Conservation (phyloP, 441 rosid species). For the Dalechampia spathulata region DNA sequence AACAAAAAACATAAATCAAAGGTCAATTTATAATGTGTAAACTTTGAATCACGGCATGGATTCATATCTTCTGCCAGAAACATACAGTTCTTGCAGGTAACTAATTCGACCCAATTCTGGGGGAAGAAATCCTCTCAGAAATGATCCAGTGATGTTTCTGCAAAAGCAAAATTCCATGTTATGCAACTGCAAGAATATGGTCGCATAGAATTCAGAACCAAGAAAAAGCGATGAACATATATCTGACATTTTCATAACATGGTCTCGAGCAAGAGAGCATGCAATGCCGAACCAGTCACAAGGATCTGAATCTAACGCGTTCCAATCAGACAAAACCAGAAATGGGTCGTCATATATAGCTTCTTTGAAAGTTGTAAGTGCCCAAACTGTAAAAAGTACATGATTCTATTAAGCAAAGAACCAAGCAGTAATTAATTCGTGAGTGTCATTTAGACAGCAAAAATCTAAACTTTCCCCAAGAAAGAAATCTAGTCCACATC, state of each 20-base stretch:
- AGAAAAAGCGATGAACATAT: neutral
- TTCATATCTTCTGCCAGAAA: neutral
- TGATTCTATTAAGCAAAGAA: constrained; percentile 17
- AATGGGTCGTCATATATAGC: constrained; percentile 78
- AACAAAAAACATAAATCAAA: constrained; percentile 13
- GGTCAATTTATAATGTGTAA: neutral
- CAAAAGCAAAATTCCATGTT: constrained; percentile 18
- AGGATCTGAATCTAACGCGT: constrained; percentile 70
- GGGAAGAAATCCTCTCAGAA: constrained; percentile 79
- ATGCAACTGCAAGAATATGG: no score
- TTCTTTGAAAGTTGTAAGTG: constrained; percentile 72
- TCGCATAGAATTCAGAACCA: neutral
- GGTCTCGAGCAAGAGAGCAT: constrained; percentile 52
- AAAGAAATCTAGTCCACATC: neutral
- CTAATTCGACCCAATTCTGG: constrained; percentile 72
- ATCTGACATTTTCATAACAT: constrained; percentile 76
- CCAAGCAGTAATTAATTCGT: neutral
- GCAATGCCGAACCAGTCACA: constrained; percentile 73
- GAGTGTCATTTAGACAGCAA: neutral
- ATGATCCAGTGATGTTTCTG: constrained; percentile 71
- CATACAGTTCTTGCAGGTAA: constrained; percentile 71
- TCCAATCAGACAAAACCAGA: constrained; percentile 71
- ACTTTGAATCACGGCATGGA: neutral
- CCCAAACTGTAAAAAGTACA: constrained; percentile 44
- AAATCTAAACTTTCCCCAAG: neutral